phyloP scores from a whole-genome alignment of 2,329 filamentous ascomycete species.

The Cercospora berteroae region DNA sequence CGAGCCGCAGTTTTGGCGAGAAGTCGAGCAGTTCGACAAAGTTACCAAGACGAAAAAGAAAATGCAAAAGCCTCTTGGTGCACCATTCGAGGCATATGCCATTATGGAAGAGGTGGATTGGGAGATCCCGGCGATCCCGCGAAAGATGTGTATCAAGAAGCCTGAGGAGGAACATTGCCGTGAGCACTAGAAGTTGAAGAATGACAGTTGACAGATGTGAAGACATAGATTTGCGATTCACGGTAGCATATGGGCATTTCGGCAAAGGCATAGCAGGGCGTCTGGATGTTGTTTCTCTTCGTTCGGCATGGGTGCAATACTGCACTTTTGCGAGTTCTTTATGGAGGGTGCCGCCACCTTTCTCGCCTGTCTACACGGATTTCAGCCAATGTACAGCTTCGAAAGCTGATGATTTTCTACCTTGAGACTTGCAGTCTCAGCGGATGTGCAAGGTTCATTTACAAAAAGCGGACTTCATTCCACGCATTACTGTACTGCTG shows the following conservation, averaged over 20 bases:
- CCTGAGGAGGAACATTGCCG: constrained; percentile 7
- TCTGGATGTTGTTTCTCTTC: not conserved
- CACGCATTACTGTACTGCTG: not conserved
- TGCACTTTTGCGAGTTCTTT: not conserved
- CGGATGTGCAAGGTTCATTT: not conserved
- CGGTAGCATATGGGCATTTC: not conserved
- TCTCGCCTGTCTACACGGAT: not conserved
- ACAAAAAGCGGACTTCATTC: not conserved
- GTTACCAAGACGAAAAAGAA: constrained; percentile 22
- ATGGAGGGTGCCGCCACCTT: not conserved
- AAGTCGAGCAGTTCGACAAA: constrained; percentile 23
- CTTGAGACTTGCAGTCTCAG: not conserved
- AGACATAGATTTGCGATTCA: not conserved
- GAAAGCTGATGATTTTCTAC: not conserved
- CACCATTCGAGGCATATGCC: constrained; percentile 34
- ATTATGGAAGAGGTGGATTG: constrained; percentile 36
- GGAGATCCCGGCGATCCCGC: constrained; percentile 29
- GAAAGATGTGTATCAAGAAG: constrained; percentile 14
- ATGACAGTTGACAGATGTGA: not conserved
- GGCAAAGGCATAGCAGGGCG: not conserved
- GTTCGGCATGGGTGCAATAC: not conserved
- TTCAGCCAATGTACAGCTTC: not conserved
- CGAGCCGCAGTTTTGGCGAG: constrained; percentile 27
- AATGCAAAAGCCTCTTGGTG: constrained; percentile 28
- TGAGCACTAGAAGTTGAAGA: not conserved